Evolutionary conservation across 1,139 yeast genomes (phyloP).

Genomic region (Kodamaea arcana): DNA sequence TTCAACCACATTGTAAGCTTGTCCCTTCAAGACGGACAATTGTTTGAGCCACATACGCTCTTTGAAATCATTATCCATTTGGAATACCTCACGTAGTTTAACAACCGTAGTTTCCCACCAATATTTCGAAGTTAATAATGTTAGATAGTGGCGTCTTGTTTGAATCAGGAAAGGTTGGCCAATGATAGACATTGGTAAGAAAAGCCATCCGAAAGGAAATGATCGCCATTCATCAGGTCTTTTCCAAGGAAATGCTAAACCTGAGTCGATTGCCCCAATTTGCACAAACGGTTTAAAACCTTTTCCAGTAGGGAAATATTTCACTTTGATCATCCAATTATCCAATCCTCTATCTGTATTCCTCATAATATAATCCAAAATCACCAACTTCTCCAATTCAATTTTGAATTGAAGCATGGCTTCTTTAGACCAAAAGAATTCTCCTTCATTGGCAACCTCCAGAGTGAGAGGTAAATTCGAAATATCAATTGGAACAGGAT

Average conservation of each 20-base stretch:
- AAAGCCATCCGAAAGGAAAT: constrained; percentile 78
- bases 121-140: constrained; percentile 51
- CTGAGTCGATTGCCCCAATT: constrained; percentile 76
- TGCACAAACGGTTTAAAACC: constrained; percentile 37
- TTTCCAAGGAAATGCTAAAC: constrained; percentile 77
- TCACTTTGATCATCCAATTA: constrained; percentile 71
- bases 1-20: constrained; percentile 73
- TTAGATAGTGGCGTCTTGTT: constrained; percentile 56
- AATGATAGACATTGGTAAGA: constrained; percentile 57
- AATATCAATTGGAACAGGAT: constrained; percentile 52
- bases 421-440: constrained; percentile 54
- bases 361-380: constrained; percentile 67
- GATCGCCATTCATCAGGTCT: constrained; percentile 83
- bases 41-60: constrained; percentile 67
- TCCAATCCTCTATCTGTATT: constrained; percentile 75
- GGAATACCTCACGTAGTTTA: constrained; percentile 46
- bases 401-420: constrained; percentile 51
- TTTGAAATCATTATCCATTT: constrained; percentile 56
- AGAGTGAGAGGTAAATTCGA: constrained; percentile 14
- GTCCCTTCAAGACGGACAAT: constrained; percentile 71
- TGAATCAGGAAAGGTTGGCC: constrained; percentile 63
- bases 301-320: constrained; percentile 32
- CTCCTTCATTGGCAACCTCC: constrained; percentile 5
- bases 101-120: constrained; percentile 71
- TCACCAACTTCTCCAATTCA: constrained; percentile 66